phyloP scores from a whole-genome alignment of 257 asterid species.

The Cinchona pubescens region DNA sequence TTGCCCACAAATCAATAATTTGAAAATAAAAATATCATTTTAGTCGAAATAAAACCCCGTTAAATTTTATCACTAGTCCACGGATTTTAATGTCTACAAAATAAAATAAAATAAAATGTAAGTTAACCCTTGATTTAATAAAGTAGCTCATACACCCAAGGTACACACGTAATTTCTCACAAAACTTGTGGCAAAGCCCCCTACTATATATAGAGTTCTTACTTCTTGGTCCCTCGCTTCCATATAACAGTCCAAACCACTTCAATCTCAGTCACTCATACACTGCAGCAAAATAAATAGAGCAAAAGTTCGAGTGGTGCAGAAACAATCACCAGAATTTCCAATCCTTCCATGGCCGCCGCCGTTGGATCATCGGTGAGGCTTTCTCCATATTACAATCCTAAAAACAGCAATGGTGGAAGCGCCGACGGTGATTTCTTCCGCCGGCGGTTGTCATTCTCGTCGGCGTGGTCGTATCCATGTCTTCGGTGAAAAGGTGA shows the following conservation, averaged over 20 bases:
- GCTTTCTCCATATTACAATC: conserved; percentile 6
- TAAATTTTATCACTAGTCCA: no score
- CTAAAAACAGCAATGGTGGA: conserved; percentile 13
- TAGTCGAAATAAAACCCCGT: no score
- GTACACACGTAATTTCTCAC: neutral
- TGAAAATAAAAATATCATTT: no score
- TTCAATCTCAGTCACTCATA: neutral
- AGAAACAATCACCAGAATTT: neutral
- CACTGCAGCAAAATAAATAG: neutral
- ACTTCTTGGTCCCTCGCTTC: neutral
- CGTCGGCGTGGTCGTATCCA: conserved; percentile 46
- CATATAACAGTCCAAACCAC: neutral
- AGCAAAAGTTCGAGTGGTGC: neutral
- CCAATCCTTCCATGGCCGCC: conserved; percentile 12
- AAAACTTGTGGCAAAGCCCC: conserved; percentile 4
- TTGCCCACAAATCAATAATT: no score
- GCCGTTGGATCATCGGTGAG: conserved; percentile 17
- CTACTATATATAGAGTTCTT: neutral
- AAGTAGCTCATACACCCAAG: no score
- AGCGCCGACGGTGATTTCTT: conserved; percentile 28
- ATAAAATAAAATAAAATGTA: no score
- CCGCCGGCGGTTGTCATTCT: conserved; percentile 49
- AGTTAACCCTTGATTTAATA: no score
- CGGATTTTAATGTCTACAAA: no score
- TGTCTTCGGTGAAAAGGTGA: conserved; percentile 13